phyloP scores from a whole-genome alignment of 352 stramenopile genomes.

The Pythium aquatile region DNA sequence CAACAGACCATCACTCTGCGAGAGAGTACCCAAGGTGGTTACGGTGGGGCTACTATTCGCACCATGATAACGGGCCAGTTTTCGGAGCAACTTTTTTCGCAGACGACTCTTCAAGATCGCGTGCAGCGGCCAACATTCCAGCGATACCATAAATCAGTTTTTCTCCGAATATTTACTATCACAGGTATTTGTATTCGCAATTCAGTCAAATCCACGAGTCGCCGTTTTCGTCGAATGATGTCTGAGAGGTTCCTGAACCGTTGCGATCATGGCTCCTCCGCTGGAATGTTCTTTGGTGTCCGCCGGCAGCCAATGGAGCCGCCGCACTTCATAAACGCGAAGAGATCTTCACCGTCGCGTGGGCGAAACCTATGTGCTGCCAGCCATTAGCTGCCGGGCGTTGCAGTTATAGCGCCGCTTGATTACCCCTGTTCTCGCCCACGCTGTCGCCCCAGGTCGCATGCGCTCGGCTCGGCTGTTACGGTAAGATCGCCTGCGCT shows the following conservation, averaged over 20 bases:
- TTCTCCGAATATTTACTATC: not conserved
- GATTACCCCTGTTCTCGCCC: not conserved
- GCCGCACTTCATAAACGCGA: constrained; percentile 4
- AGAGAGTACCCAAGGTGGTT: not conserved
- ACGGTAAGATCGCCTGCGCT: constrained; percentile 1
- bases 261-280: not conserved
- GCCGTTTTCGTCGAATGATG: not conserved
- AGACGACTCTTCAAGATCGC: constrained; percentile 5
- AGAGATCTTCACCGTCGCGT: not conserved
- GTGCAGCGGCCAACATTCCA: not conserved
- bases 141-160: not conserved
- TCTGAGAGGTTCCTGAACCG: constrained; percentile 4
- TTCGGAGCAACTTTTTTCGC: constrained; percentile 6
- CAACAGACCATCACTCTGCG: constrained; percentile 2
- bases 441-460: not conserved
- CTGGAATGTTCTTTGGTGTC: not conserved
- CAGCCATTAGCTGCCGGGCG: not conserved
- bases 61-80: constrained; percentile 1
- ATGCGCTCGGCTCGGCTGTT: constrained; percentile 2
- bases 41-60: not conserved
- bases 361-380: not conserved
- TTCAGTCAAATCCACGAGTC: not conserved
- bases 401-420: not conserved
- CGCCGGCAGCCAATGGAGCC: not conserved
- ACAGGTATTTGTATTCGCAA: not conserved